phyloP scores from a whole-genome alignment of 2,329 filamentous ascomycete genomes.

The Aspergillus sp. region DNA sequence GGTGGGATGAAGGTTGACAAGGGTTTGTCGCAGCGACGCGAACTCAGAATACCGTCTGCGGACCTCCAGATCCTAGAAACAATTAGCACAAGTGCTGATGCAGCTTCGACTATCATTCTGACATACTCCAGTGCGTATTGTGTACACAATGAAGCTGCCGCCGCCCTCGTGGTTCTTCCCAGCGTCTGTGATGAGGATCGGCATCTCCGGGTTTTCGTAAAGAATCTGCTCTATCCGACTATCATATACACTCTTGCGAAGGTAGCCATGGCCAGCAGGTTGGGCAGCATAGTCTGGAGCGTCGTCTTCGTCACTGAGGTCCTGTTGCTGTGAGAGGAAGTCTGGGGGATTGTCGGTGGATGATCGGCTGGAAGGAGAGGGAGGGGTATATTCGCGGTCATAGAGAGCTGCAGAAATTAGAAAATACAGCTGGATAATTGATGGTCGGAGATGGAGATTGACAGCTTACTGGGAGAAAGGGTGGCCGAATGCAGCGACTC shows the following conservation, averaged over 20 bases:
- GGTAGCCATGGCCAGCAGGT: slow-evolving; percentile 53
- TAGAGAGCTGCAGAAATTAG: slow-evolving; percentile 49
- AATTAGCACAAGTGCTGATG: background rate
- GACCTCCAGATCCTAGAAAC: slow-evolving; percentile 81
- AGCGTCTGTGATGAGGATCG: slow-evolving; percentile 89
- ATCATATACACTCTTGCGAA: slow-evolving; percentile 79
- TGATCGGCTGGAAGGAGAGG: slow-evolving; percentile 72
- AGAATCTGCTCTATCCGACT: slow-evolving; percentile 97
- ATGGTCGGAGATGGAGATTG: background rate
- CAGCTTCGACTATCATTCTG: background rate
- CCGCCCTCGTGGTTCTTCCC: slow-evolving; percentile 93
- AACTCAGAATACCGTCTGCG: slow-evolving; percentile 96
- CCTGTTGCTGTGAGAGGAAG: slow-evolving; percentile 54
- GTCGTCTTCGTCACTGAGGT: slow-evolving; percentile 62
- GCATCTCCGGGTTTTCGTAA: slow-evolving; percentile 87
- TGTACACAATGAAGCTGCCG: slow-evolving; percentile 94
- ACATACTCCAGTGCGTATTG: slow-evolving; percentile 86
- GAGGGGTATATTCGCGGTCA: slow-evolving; percentile 63
- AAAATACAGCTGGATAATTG: slow-evolving; percentile 9
- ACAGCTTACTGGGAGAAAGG: slow-evolving; percentile 54
- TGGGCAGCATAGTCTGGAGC: slow-evolving; percentile 51
- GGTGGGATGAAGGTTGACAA: slow-evolving; percentile 90
- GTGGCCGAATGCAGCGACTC: slow-evolving; percentile 64
- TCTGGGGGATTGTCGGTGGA: slow-evolving; percentile 67
- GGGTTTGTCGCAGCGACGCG: slow-evolving; percentile 80